Evolutionary conservation across 768 basidiomycete species (phyloP), one percentile per base, ranked within the genome.

Genomic region (Termitomyces eurrhizus): DNA sequence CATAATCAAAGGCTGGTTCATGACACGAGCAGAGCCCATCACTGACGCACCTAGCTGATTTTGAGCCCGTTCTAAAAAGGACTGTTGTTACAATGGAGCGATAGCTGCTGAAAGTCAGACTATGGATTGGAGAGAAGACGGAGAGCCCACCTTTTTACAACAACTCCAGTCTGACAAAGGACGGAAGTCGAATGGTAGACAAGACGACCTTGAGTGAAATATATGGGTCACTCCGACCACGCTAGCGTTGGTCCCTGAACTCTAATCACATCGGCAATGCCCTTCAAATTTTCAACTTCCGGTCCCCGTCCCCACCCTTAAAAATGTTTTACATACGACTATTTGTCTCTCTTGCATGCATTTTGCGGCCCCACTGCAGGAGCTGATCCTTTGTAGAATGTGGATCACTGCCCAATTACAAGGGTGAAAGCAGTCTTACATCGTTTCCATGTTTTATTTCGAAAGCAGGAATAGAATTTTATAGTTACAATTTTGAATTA

Each of bases 51-150:
- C 85, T 84, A 75, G 83, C 82, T 81, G 82, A 83, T 81, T 86
- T 85, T 83, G 79, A 81, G 85, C 83, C 85, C 80, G 84, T 88
- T 63, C 85, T 86, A 85, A 80, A 82, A 80, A 83, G 54, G 81
- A 84, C 77, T 90, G 89, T 80, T 91, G 86, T 71, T 92, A 92
- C 90, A 92, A 83, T 80, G 78, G 81, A 83, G 80, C 78, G 73
- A 70, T 75, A 78, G 81, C 71, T 71, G 68, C 57, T 61, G 56
- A 51, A 46, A 57, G 60, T 68, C 57, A 57, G 66, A 61, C 59
- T 45, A 55, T 52, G 64, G 66, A 62, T 64, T 65, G n/a, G 51
- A 58, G 49, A 24, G 63, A 56, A 66, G 52, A 58, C 66, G 52
- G 53, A 61, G 66, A 61, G 69, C 73, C 63, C 64, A 80, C 82